Conservation (phyloP, 1,284 basidiomycete genomes). For the Leccinum variabile region DNA sequence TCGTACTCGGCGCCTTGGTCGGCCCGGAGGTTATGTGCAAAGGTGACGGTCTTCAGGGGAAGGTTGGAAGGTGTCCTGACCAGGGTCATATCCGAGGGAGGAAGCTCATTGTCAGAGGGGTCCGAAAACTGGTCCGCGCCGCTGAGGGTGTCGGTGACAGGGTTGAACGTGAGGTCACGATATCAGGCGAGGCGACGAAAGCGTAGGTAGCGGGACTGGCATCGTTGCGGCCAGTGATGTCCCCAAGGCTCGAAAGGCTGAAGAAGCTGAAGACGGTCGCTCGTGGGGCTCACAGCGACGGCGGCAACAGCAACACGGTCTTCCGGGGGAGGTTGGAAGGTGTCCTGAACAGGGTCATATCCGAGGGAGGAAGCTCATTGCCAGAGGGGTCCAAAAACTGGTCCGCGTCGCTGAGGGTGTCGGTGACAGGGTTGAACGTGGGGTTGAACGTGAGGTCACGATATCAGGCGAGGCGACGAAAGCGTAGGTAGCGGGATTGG, state of each 20-base stretch:
- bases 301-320: constrained; percentile 72
- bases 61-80: constrained; percentile 95
- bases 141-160: constrained; percentile 84
- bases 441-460: too few species aligned
- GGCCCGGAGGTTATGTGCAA: constrained; percentile 90
- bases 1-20: constrained; percentile 95
- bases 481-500: too few species aligned
- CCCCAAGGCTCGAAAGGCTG: constrained; percentile 61
- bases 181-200: constrained; percentile 96
- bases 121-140: constrained; percentile 71
- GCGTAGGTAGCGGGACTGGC: constrained; percentile 99
- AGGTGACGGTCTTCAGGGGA: constrained; percentile 83
- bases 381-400: too few species aligned
- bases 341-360: too few species aligned
- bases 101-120: constrained; percentile 90
- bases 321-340: too few species aligned
- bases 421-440: too few species aligned
- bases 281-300: constrained; percentile 82
- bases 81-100: constrained; percentile 94
- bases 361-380: too few species aligned
- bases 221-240: constrained; percentile 99
- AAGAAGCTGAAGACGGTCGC: constrained; percentile 94
- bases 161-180: constrained; percentile 96
- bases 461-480: too few species aligned
- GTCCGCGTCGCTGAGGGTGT: too few species aligned